Conservation (phyloP, 768 basidiomycete genomes). For the Leccinum subtestaceum region DNA sequence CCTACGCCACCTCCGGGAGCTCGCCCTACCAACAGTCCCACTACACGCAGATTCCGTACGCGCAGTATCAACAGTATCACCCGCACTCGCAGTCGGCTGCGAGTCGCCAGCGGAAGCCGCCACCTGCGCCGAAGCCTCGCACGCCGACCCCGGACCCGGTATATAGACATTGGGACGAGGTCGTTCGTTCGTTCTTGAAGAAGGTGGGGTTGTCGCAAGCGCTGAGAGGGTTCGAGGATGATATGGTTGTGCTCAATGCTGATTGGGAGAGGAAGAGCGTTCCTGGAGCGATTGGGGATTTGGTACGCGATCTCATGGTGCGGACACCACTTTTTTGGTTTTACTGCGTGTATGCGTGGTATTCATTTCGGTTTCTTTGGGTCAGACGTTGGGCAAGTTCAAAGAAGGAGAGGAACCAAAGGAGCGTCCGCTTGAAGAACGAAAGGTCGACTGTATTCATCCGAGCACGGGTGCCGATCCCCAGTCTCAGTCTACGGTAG, state of each 20-base stretch:
- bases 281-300: conserved; percentile 50
- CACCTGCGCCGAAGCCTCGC: conserved; percentile 20
- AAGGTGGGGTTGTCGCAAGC: conserved; percentile 58
- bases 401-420: conserved; percentile 25
- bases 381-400: conserved; percentile 31
- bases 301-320: conserved; percentile 53
- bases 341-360: not conserved
- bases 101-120: conserved; percentile 30
- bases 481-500: conserved; percentile 57
- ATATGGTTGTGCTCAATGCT: conserved; percentile 66
- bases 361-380: conserved; percentile 1
- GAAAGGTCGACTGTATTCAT: conserved; percentile 64
- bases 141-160: conserved; percentile 41
- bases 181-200: conserved; percentile 51
- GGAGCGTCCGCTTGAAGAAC: conserved; percentile 52
- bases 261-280: conserved; percentile 62
- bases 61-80: conserved; percentile 35
- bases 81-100: conserved; percentile 16
- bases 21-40: conserved; percentile 34
- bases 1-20: conserved; percentile 30
- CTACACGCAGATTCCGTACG: conserved; percentile 33
- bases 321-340: conserved; percentile 16
- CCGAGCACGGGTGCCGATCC: conserved; percentile 45
- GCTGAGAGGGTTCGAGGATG: conserved; percentile 61
- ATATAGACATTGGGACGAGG: conserved; percentile 61